These are phyloP conservation scores for Globisporangium acanthophoron DNA, from an alignment of 352 stramenopile species.

Conservation along the genomic window DNA sequence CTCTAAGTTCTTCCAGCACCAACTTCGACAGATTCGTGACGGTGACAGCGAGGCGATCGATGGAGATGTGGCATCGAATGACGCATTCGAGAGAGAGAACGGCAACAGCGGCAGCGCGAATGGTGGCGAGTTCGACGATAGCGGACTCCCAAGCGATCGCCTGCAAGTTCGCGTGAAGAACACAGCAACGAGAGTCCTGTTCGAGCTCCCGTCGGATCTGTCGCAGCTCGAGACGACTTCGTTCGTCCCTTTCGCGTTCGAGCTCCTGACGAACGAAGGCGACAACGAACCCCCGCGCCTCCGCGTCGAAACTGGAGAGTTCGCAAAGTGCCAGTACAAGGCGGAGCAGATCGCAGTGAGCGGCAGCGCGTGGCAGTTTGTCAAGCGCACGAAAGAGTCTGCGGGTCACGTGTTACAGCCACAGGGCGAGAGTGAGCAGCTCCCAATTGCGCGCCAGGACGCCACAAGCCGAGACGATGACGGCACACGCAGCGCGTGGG, in stretches of 20 bases:
- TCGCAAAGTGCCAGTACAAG: slow-evolving; percentile 68
- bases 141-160: slow-evolving; percentile 28
- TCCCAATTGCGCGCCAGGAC: not conserved
- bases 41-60: slow-evolving; percentile 3
- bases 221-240: slow-evolving; percentile 27
- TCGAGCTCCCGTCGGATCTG: slow-evolving; percentile 52
- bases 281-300: slow-evolving; percentile 32
- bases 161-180: slow-evolving; percentile 61
- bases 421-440: not conserved
- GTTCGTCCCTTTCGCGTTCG: slow-evolving; percentile 48
- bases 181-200: slow-evolving; percentile 46
- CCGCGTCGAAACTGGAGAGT: slow-evolving; percentile 52
- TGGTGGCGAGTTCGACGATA: not conserved
- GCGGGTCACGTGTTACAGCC: slow-evolving; percentile 10
- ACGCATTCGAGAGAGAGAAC: not conserved
- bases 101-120: not conserved
- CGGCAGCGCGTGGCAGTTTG: slow-evolving; percentile 43
- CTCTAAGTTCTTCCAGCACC: slow-evolving; percentile 40
- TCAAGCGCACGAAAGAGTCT: slow-evolving; percentile 29
- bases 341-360: slow-evolving; percentile 44
- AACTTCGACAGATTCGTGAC: slow-evolving; percentile 4
- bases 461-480: not conserved
- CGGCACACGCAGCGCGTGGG: slow-evolving; percentile 21
- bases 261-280: slow-evolving; percentile 37
- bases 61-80: not conserved